Evolutionary conservation across 495 filamentous ascomycete genomes (phyloP), one percentile per base, ranked within the genome.

Genomic region (Talaromyces liani): DNA sequence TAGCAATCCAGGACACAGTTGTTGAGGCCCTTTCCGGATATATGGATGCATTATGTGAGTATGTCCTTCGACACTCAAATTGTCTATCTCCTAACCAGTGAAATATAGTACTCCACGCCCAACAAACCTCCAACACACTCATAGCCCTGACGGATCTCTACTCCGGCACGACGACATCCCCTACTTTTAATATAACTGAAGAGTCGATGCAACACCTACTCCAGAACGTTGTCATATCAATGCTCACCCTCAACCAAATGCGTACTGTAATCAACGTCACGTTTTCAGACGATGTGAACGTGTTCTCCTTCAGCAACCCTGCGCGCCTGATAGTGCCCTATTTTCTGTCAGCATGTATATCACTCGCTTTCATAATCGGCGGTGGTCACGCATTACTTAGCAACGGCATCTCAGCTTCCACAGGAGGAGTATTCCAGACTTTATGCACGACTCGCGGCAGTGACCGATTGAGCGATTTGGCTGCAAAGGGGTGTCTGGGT

Each of bases 341-440:
- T 49, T 69, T 67, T 58, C 18, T 71, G 1, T 60, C 61, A 1
- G 51, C 69, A 7, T 24, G 58, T 2, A 34, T 69, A 3, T 45
- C 65, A 3, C 22, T 71, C 0, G 59, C 64, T 3, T 72, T 71
- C 22, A 39, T 71, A 1, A 27, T 69, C 3, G 8, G 66, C 6
- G 68, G 70, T 22, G 36, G 34, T 53, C 27, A 63, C 10, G 63
- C 70, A 0, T 59, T 72, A 4, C 39, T 67, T 10, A 34, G 57
- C 9, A 72, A 70, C 45, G 68, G 70, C 14, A 68, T 69, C 14
- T 66, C 68, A 1, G 70, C 70, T 8, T 68, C 12, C 58, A 69
- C 61, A 61, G 67, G n/a, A 6, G 62, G 70, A 14, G 63, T 69
- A 51, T 66, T 71, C 18, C 66, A 72, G 56, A 68, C 68, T 2